Evolutionary conservation across 2,329 filamentous ascomycete genomes (phyloP).

Genomic region (Parastagonospora avenae): DNA sequence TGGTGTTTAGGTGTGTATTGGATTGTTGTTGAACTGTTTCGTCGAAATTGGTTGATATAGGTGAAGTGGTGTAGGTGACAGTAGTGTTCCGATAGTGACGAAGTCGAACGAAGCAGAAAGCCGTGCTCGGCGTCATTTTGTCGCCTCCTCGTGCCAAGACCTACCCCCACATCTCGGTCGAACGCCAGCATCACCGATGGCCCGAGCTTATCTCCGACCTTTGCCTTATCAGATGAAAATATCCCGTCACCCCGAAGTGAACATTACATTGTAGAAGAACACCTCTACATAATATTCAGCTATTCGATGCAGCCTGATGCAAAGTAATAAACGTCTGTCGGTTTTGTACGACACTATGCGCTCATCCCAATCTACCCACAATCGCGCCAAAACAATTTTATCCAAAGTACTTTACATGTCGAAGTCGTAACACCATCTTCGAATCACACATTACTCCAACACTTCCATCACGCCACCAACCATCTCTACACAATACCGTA

Average conservation of each 20-base stretch:
- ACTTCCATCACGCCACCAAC: neutral
- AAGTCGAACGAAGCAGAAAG: slow-evolving; percentile 26
- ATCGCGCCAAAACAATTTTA: too few relatives aligned
- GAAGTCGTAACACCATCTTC: neutral
- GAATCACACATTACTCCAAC: neutral
- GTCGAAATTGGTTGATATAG: slow-evolving; percentile 3
- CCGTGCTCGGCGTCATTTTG: slow-evolving; percentile 29
- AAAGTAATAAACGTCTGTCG: too few relatives aligned
- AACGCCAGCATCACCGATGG: slow-evolving; percentile 12
- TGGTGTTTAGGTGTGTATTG: slow-evolving; percentile 9
- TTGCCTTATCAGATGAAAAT: slow-evolving; percentile 25
- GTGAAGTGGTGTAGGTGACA: slow-evolving; percentile 25
- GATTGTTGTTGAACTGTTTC: slow-evolving; percentile 12
- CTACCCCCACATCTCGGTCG: slow-evolving; percentile 33
- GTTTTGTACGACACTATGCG: too few relatives aligned
- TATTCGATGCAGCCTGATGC: too few relatives aligned
- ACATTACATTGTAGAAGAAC: too few relatives aligned
- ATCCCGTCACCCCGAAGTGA: neutral
- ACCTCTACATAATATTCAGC: too few relatives aligned
- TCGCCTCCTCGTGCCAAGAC: slow-evolving; percentile 21
- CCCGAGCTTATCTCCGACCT: slow-evolving; percentile 18
- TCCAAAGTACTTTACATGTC: too few relatives aligned
- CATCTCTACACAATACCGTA: slow-evolving; percentile 40
- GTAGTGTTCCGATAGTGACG: slow-evolving; percentile 22
- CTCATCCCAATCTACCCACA: too few relatives aligned